Base-by-base conservation (phyloP, 73 alveolate genomes). In the Symbiodinium pilosum region DNA sequence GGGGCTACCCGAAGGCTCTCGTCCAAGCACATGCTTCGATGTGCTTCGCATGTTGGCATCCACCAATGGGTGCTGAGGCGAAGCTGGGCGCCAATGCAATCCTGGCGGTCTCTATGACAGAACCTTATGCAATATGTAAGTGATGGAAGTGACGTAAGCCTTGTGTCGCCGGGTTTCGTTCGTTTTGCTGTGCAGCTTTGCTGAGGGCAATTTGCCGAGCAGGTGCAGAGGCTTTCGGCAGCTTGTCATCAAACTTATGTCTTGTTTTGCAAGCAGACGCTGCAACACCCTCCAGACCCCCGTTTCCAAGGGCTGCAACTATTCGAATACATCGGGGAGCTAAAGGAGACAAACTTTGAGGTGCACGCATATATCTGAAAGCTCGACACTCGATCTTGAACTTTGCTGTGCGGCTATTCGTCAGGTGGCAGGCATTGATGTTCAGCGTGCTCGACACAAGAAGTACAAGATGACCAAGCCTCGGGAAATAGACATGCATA, bases 31-130 rank as follows among this genome's bases (percentile, higher is more conserved):
- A n/a, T n/a, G n/a, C n/a, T n/a, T n/a, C n/a, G n/a, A 16, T 36
- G 14, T 30, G 71, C 4, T 4, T 26, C 18, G 47, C 41, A 42
- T 4, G 28, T n/a, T n/a, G 69, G 93, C 98, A 99, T 39, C 71
- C 7, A 5, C 71, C 26, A 30, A 21, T 54, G 12, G 68, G 68
- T 51, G 16, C 24, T 36, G 54, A 92, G 98, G 88, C 99, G 38
- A 99, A 99, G 99, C 99, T 99, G 9, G 99, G 99, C 75, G 99
- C 99, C 68, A 99, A 99, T 85, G 99, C 99, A 84, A 99, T 99
- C 98, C 83, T 92, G 44, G 98, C 98, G 24, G 98, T 92, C 54
- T 92, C 98, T 52, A 92, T 92, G 97, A 34, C 51, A 26, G 87
- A 44, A 32, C n/a, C 52, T 34, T 73, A 30, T 69, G n/a, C n/a